These are phyloP conservation scores for Warburgia ugandensis DNA, from an alignment of 164 flowering plant species.

Conservation along the genomic window DNA sequence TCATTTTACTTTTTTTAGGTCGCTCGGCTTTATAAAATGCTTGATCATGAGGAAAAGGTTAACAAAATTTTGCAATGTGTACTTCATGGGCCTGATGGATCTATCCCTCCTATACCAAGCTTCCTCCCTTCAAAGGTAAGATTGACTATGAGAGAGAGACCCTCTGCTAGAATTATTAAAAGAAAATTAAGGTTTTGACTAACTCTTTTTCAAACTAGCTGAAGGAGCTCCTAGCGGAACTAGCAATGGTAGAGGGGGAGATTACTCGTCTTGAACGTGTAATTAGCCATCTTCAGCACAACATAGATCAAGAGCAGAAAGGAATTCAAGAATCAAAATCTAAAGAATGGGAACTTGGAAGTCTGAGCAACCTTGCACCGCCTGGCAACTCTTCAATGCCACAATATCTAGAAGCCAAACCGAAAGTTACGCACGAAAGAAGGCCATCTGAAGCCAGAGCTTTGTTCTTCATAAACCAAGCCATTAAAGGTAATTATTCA, in stretches of 20 bases:
- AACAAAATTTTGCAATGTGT: too few species aligned
- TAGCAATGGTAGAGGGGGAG: constrained; percentile 77
- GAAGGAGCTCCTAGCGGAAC: constrained; percentile 64
- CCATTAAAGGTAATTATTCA: constrained; percentile 68
- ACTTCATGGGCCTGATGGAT: too few species aligned
- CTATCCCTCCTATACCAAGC: too few species aligned
- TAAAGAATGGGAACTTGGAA: constrained; percentile 21
- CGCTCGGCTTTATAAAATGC: too few species aligned
- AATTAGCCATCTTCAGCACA: constrained; percentile 39
- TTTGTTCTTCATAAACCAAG: constrained; percentile 82
- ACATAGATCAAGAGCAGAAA: constrained; percentile 35
- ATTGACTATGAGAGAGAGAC: too few species aligned
- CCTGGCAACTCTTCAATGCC: not conserved
- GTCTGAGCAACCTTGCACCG: constrained; percentile 3
- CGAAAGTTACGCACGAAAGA: constrained; percentile 21
- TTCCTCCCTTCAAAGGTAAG: too few species aligned
- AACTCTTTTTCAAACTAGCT: constrained; percentile 26
- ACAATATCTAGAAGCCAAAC: constrained; percentile 10
- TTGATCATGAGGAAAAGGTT: too few species aligned
- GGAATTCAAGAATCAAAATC: constrained; percentile 24
- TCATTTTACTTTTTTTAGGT: too few species aligned
- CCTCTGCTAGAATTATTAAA: too few species aligned
- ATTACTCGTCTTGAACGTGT: constrained; percentile 59
- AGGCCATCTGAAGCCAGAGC: constrained; percentile 57
- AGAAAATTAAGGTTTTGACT: too few species aligned